These are phyloP conservation scores for Hygrophoropsis aurantiaca DNA, from an alignment of 768 basidiomycete genomes.

Conservation along the genomic window DNA sequence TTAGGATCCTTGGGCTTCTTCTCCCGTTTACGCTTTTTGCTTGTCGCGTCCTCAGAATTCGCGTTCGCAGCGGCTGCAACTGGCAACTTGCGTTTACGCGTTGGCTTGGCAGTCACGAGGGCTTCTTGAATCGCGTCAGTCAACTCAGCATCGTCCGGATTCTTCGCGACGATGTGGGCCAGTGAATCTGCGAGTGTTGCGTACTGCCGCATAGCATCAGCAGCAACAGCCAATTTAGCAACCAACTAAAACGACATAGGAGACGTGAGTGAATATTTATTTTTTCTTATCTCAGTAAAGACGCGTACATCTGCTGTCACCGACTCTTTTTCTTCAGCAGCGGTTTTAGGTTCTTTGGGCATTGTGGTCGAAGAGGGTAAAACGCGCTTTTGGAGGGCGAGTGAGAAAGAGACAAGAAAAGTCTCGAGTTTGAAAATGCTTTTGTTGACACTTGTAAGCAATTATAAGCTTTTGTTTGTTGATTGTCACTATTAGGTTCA, in stretches of 20 bases:
- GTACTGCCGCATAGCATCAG: constrained; percentile 62
- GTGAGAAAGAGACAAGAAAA: constrained; percentile 34
- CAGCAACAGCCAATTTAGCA: constrained; percentile 52
- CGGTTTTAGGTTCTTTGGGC: constrained; percentile 27
- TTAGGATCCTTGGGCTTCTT: constrained; percentile 85
- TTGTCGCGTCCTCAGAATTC: constrained; percentile 38
- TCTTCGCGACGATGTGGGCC: constrained; percentile 45
- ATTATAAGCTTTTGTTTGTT: constrained; percentile 41
- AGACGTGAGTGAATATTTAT: constrained; percentile 15
- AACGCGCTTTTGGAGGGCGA: constrained; percentile 24
- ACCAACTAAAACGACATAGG: constrained; percentile 46
- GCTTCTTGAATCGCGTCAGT: constrained; percentile 20
- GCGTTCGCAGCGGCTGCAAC: constrained; percentile 23
- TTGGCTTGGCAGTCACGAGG: constrained; percentile 24
- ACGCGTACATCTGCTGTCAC: constrained; percentile 29
- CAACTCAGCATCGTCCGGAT: constrained; percentile 30
- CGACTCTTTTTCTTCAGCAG: constrained; percentile 22
- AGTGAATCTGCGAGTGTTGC: constrained; percentile 62
- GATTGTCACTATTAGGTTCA: constrained; percentile 35
- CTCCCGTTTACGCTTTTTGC: constrained; percentile 30
- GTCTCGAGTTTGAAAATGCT: constrained; percentile 39
- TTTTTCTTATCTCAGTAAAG: background rate
- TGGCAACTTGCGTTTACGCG: constrained; percentile 54
- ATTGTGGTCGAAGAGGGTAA: constrained; percentile 15
- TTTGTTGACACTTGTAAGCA: constrained; percentile 35